A percentile compares a stretch with the other conserved stretches of the same genome.
Evolutionary conservation across 257 asterid genomes (phyloP).

Genomic region (Solanum piurae): DNA sequence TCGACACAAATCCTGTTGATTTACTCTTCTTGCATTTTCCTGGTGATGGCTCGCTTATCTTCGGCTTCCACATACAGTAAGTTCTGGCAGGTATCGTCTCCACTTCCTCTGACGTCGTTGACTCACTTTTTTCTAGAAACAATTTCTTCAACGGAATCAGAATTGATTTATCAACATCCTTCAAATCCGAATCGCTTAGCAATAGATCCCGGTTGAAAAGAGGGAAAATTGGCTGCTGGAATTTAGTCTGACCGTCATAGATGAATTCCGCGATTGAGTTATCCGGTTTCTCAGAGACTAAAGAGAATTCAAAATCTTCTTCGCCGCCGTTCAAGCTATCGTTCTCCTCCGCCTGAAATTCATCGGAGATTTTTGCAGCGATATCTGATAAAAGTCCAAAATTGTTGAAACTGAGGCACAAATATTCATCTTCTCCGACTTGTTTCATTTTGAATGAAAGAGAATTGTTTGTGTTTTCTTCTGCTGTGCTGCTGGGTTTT

Average conservation of each 20-base stretch:
- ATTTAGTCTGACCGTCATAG: slow-evolving; percentile 17
- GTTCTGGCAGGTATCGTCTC: slow-evolving; percentile 11
- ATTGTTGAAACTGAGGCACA: neutral
- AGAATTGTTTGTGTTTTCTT: neutral
- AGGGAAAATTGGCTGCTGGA: slow-evolving; percentile 16
- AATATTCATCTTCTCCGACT: neutral
- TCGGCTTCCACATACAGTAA: slow-evolving; percentile 23
- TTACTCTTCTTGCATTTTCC: slow-evolving; percentile 11
- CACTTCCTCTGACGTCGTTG: neutral
- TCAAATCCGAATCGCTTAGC: neutral
- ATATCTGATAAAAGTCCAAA: neutral
- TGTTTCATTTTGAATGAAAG: neutral
- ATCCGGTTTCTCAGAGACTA: slow-evolving; percentile 20
- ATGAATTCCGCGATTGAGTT: slow-evolving; percentile 10
- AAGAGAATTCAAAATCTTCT: slow-evolving; percentile 60
- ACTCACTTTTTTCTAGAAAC: slow-evolving; percentile 9
- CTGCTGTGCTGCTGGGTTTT: neutral
- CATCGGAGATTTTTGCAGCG: neutral
- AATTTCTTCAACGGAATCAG: slow-evolving; percentile 15
- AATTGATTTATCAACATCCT: neutral
- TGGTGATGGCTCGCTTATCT: neutral
- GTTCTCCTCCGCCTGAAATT: neutral
- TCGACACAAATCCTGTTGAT: slow-evolving; percentile 10
- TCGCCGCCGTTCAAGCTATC: neutral
- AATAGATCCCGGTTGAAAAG: slow-evolving; percentile 19